Conservation (phyloP, 1,284 basidiomycete species). For the Ceratobasidium theobromae region DNA sequence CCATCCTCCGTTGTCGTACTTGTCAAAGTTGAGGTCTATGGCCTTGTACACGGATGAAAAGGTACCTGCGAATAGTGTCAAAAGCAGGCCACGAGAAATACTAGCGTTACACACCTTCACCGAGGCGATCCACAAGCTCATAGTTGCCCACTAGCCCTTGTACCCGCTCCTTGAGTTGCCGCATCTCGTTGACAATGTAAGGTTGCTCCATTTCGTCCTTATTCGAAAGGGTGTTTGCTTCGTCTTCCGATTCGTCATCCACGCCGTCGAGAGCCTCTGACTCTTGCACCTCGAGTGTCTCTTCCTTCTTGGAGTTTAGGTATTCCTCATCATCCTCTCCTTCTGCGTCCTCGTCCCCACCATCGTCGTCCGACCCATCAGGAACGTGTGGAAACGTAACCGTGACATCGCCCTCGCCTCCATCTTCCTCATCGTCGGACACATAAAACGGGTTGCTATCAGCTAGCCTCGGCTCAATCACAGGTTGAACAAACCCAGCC, state of each 20-base stretch:
- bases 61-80: constrained; percentile 59
- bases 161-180: constrained; percentile 52
- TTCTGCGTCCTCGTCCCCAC: constrained; percentile 42
- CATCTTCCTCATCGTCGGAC: constrained; percentile 19
- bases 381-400: not conserved
- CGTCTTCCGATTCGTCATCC: constrained; percentile 52
- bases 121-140: constrained; percentile 84
- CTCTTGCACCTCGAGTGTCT: constrained; percentile 45
- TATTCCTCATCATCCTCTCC: constrained; percentile 37
- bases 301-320: constrained; percentile 40
- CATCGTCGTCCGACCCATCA: constrained; percentile 37
- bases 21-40: constrained; percentile 71
- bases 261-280: constrained; percentile 42
- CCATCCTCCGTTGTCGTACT: constrained; percentile 68
- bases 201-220: constrained; percentile 68
- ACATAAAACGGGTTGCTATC: constrained; percentile 16
- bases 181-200: constrained; percentile 78
- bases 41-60: constrained; percentile 99
- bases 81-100: not conserved
- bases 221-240: constrained; percentile 56
- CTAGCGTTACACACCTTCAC: constrained; percentile 58
- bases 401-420: constrained; percentile 26
- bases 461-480: constrained; percentile 8
- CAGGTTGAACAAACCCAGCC: not conserved
- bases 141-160: constrained; percentile 70